phyloP scores from a whole-genome alignment of 2,329 filamentous ascomycete species.

The Pyricularia sp. region DNA sequence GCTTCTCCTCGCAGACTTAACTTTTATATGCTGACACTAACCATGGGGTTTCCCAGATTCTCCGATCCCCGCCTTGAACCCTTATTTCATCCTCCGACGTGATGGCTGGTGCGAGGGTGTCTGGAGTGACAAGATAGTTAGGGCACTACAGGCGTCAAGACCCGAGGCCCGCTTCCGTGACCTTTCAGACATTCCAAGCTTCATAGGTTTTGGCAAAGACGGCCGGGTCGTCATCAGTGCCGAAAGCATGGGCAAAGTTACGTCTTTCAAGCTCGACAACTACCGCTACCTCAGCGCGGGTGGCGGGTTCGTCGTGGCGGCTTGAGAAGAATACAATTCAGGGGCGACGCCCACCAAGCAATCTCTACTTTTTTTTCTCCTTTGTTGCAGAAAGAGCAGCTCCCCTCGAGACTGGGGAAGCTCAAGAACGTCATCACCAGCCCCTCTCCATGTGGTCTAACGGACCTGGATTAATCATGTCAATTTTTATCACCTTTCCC shows the following conservation, averaged over 20 bases:
- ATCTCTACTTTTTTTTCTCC: not conserved
- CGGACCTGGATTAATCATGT: not conserved
- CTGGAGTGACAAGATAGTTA: slow-evolving; percentile 61
- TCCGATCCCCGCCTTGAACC: slow-evolving; percentile 60
- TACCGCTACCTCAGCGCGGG: slow-evolving; percentile 38
- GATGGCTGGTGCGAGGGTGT: slow-evolving; percentile 56
- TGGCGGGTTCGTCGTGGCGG: not conserved
- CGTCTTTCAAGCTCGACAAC: slow-evolving; percentile 48
- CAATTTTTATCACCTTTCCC: not conserved
- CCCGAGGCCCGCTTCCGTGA: slow-evolving; percentile 51
- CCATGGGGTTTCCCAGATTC: slow-evolving; percentile 40
- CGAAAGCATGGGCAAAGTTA: slow-evolving; percentile 41
- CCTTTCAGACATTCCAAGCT: slow-evolving; percentile 54
- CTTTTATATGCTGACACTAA: not conserved
- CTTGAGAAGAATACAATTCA: slow-evolving; percentile 1
- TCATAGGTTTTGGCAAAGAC: slow-evolving; percentile 49
- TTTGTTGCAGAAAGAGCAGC: slow-evolving; percentile 7
- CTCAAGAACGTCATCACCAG: not conserved
- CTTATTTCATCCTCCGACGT: slow-evolving; percentile 54
- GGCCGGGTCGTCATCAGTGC: slow-evolving; percentile 47
- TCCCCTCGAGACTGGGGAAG: not conserved
- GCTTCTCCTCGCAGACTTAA: not conserved
- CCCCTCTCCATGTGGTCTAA: not conserved
- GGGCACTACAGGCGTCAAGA: slow-evolving; percentile 47
- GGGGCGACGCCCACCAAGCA: not conserved